Evolutionary conservation across 257 asterid genomes (phyloP).

Genomic region (Lavandula angustifolia): DNA sequence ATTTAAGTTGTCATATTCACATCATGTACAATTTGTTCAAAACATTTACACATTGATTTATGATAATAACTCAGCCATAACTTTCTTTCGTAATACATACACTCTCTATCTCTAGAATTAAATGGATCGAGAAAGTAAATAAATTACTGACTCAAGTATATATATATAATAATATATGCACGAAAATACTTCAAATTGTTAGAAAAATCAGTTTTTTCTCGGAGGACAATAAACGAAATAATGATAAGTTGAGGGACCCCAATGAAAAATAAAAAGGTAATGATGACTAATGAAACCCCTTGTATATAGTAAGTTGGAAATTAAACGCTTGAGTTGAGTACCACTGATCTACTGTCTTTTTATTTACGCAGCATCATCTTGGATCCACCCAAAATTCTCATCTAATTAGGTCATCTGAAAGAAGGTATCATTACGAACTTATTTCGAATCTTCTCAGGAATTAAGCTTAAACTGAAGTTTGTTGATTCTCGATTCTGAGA

Average conservation of each 20-base stretch:
- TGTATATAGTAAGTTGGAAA: constrained; percentile 2
- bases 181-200: too few species aligned
- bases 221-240: background rate
- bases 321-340: background rate
- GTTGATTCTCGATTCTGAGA: background rate
- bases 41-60: too few species aligned
- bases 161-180: too few species aligned
- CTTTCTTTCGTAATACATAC: too few species aligned
- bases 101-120: too few species aligned
- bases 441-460: background rate
- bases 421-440: constrained; percentile 15
- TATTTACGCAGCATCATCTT: constrained; percentile 38
- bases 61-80: too few species aligned
- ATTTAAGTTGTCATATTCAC: too few species aligned
- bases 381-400: constrained; percentile 28
- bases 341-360: constrained; percentile 15
- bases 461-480: background rate
- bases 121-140: too few species aligned
- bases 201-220: too few species aligned
- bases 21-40: too few species aligned
- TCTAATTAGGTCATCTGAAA: constrained; percentile 27
- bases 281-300: background rate
- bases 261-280: too few species aligned
- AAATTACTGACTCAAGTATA: too few species aligned
- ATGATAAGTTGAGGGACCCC: background rate